Percentiles rank a stretch among this genome's conserved stretches.
phyloP scores from a whole-genome alignment of 23 red algal species.

The Gracilaria vermiculophylla region DNA sequence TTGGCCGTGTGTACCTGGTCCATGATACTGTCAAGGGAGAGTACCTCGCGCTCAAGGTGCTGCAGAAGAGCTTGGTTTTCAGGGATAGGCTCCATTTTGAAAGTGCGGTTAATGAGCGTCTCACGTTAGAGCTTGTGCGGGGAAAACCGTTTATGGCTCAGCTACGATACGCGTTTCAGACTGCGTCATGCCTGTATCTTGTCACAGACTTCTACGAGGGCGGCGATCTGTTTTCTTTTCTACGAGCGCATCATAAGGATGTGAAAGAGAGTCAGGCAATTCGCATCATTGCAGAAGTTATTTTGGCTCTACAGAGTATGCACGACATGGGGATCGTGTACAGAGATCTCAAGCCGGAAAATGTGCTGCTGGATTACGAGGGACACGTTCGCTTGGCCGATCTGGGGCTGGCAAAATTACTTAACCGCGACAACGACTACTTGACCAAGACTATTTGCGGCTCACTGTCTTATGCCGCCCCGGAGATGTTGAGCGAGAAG shows the following conservation, averaged over 20 bases:
- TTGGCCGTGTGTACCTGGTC: conserved; percentile 75
- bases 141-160: conserved; percentile 86
- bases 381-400: conserved; percentile 88
- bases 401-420: conserved; percentile 78
- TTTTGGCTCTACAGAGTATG: conserved; percentile 79
- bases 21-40: conserved; percentile 70
- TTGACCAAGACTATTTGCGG: conserved; percentile 83
- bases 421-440: conserved; percentile 60
- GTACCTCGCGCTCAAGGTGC: conserved; percentile 77
- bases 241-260: conserved; percentile 40
- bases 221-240: conserved; percentile 85
- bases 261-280: conserved; percentile 68
- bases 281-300: conserved; percentile 82
- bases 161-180: conserved; percentile 92
- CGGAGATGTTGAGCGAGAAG: conserved; percentile 83
- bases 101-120: conserved; percentile 76
- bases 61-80: conserved; percentile 82
- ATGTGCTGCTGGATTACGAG: conserved; percentile 67
- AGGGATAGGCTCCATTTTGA: conserved; percentile 63
- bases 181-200: conserved; percentile 72
- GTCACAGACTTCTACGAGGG: conserved; percentile 95
- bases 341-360: conserved; percentile 94
- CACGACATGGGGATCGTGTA: conserved; percentile 88
- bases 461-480: conserved; percentile 78
- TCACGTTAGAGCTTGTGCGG: conserved; percentile 49